phyloP scores from a whole-genome alignment of 140 eudicot species.

The Cichorium intybus region DNA sequence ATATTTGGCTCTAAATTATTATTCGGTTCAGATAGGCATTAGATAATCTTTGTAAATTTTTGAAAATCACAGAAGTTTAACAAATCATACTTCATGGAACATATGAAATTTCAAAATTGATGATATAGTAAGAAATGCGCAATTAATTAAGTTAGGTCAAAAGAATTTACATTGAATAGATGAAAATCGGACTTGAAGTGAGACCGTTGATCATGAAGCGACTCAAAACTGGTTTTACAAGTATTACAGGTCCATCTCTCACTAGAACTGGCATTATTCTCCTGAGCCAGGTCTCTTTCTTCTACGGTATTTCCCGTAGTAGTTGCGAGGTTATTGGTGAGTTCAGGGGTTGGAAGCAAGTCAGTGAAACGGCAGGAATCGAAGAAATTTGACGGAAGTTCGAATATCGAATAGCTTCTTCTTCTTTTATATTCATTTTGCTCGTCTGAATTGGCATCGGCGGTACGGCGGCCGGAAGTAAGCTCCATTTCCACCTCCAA shows the following conservation, averaged over 20 bases:
- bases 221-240: slow-evolving; percentile 57
- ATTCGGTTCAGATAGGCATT: background rate
- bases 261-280: background rate
- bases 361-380: slow-evolving; percentile 50
- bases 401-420: slow-evolving; percentile 54
- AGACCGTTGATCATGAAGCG: slow-evolving; percentile 69
- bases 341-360: slow-evolving; percentile 9
- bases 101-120: background rate
- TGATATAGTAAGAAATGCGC: background rate
- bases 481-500: slow-evolving; percentile 3
- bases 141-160: background rate
- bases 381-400: slow-evolving; percentile 44
- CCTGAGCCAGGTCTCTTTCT: background rate
- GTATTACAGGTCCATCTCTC: slow-evolving; percentile 66
- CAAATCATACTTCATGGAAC: background rate
- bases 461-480: slow-evolving; percentile 19
- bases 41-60: background rate
- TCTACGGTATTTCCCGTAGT: slow-evolving; percentile 5
- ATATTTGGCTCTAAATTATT: background rate
- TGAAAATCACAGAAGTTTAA: background rate
- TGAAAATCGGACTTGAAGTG: slow-evolving; percentile 90
- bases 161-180: slow-evolving; percentile 57
- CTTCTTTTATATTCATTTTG: slow-evolving; percentile 27
- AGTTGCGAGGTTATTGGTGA: slow-evolving; percentile 4
- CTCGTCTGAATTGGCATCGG: slow-evolving; percentile 17